Evolutionary conservation across 805 yeast species (phyloP).

Genomic region (Diddensiella transvaalensis): DNA sequence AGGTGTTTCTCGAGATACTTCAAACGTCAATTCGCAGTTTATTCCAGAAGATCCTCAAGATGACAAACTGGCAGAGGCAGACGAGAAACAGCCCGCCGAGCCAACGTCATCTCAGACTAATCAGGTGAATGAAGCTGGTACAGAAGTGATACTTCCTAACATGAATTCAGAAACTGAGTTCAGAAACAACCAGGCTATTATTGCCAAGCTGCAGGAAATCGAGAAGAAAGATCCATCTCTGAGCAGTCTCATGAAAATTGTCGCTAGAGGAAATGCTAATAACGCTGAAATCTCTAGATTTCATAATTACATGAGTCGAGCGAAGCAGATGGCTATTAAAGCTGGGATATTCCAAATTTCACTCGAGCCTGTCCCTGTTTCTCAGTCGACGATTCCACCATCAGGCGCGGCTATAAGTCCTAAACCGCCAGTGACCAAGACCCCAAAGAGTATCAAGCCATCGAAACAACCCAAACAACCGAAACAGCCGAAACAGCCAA

Average conservation of each 20-base stretch:
- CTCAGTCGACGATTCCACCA: slow-evolving; percentile 4
- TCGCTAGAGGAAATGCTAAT: slow-evolving; percentile 78
- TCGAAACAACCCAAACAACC: slow-evolving; percentile 16
- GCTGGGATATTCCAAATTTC: background rate
- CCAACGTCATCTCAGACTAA: background rate
- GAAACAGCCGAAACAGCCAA: slow-evolving; percentile 16
- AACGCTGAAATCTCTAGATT: slow-evolving; percentile 70
- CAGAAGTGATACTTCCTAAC: slow-evolving; percentile 10
- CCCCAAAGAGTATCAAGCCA: slow-evolving; percentile 10
- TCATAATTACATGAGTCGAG: slow-evolving; percentile 75
- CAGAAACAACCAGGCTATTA: slow-evolving; percentile 82
- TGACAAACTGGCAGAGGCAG: background rate
- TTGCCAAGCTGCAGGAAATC: slow-evolving; percentile 75
- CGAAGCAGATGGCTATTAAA: slow-evolving; percentile 43
- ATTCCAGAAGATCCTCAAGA: background rate
- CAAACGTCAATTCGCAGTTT: background rate
- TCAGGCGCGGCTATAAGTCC: background rate
- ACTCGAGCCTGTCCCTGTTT: slow-evolving; percentile 1
- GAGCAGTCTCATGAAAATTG: slow-evolving; percentile 72
- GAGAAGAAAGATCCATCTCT: slow-evolving; percentile 70
- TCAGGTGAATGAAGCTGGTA: background rate
- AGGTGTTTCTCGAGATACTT: background rate
- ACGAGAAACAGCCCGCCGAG: background rate
- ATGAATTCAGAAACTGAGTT: too few species aligned
- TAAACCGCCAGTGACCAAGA: slow-evolving; percentile 1